Base-by-base conservation (phyloP, 2,329 filamentous ascomycete genomes). In the Leptographium radiaticola region DNA sequence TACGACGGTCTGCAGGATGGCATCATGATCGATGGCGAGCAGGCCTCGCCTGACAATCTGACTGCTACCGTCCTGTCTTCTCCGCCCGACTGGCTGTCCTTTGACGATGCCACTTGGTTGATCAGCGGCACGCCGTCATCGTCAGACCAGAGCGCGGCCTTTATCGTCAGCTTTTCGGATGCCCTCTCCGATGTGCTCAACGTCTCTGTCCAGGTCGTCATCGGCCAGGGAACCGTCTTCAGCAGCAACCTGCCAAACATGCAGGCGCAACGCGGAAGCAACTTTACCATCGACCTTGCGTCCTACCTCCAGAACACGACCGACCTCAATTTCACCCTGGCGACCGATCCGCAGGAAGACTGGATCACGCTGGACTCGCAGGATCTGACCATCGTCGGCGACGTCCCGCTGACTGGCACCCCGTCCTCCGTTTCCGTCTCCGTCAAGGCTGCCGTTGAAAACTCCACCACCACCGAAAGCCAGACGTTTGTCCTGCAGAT, bases 51-150 rank as follows among this genome's bases (percentile, higher is more conserved):
- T 4, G 13, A 49, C 15, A 58, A 58, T 13, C 48, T 60, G n/a
- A 55, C 57, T 0, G 68, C 69, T 0, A 74, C 82, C 34, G 61
- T 90, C 36, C 61, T 64, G 15, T 71, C 73, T 1, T 72, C 68
- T 0, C 57, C 76, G 1, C 87, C 89, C 0, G 63, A 70, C 4
- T 95, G 89, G 89, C 66, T 94, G 31, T 69, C 70, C 0, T 77
- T 93, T 52, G 75, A 93, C 61, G 68, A 75, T 2, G 61, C 69
- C 10, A 82, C 80, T 0, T 76, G 89, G 63, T 70, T 68, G 1
- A 67, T 95, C 8, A 74, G 69, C 36, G 89, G 89, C 2, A 84
- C 70, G 1, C 80, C 85, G 3, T 80, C 82, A 0, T 62, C 71
- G n/a, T 70, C 72, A 51, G 76, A 80, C 4, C 70, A 72, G 49